Percentiles rank a stretch among this genome's conserved stretches.
phyloP scores from a whole-genome alignment of 495 filamentous ascomycete genomes.

The Aspergillus haitiensis region DNA sequence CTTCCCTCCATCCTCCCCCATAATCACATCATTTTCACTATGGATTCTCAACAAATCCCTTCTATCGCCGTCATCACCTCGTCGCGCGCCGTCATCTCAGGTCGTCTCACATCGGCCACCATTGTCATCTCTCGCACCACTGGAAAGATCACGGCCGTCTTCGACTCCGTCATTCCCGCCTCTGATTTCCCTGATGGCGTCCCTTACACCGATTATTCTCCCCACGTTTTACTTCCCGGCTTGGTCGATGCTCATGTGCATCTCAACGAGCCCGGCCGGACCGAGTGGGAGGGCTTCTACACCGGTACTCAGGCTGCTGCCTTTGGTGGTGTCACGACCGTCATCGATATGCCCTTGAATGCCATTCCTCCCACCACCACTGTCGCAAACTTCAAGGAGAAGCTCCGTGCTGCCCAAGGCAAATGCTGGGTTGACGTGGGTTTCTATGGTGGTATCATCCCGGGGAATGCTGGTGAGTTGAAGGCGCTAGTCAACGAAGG shows the following conservation, averaged over 20 bases:
- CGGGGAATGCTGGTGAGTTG: slow-evolving; percentile 80
- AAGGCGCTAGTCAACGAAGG: slow-evolving; percentile 79
- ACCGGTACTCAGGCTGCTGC: slow-evolving; percentile 92
- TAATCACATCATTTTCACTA: slow-evolving; percentile 13
- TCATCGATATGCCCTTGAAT: slow-evolving; percentile 97
- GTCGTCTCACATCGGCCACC: slow-evolving; percentile 70
- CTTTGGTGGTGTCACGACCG: slow-evolving; percentile 96
- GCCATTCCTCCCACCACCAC: slow-evolving; percentile 97
- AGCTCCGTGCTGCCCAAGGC: slow-evolving; percentile 78
- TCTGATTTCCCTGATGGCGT: slow-evolving; percentile 70
- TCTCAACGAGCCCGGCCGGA: slow-evolving; percentile 94
- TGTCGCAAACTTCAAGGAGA: slow-evolving; percentile 74
- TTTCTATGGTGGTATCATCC: slow-evolving; percentile 95
- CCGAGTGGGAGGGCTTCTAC: slow-evolving; percentile 98
- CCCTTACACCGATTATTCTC: slow-evolving; percentile 79
- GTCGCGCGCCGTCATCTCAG: slow-evolving; percentile 69
- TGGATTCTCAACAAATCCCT: slow-evolving; percentile 38
- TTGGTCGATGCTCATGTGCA: slow-evolving; percentile 97
- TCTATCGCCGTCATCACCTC: slow-evolving; percentile 76
- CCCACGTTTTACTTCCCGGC: slow-evolving; percentile 84
- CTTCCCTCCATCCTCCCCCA: background rate
- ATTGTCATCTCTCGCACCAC: slow-evolving; percentile 74
- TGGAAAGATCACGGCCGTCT: slow-evolving; percentile 82
- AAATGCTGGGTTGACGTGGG: slow-evolving; percentile 99
- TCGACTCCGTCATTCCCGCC: slow-evolving; percentile 67